Evolutionary conservation across 2,329 filamentous ascomycete genomes (phyloP).

Genomic region (Alternaria panax): DNA sequence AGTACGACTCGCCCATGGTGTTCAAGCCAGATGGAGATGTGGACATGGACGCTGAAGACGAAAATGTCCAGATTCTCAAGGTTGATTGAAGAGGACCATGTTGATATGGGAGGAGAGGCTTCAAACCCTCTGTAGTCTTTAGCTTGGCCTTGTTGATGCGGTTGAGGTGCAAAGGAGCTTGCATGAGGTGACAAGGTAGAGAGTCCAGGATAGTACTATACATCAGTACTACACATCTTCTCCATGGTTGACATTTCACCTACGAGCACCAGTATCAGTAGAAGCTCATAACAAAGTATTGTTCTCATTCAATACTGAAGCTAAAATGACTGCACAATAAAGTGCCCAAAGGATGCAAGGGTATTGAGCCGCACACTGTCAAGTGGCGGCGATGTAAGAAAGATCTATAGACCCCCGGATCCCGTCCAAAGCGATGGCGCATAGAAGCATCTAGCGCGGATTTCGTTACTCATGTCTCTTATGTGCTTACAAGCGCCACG

Average conservation of each 20-base stretch:
- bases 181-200: not conserved
- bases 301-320: not conserved
- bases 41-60: not conserved
- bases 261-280: not conserved
- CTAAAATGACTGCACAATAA: constrained; percentile 1
- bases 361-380: constrained; percentile 14
- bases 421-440: not conserved
- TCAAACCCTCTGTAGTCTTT: not conserved
- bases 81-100: not conserved
- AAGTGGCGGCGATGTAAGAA: constrained; percentile 7
- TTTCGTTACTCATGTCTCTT: not conserved
- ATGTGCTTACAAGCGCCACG: not conserved
- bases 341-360: constrained; percentile 16
- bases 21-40: not conserved
- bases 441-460: not conserved
- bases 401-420: constrained; percentile 17
- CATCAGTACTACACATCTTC: not conserved
- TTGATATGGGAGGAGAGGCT: not conserved
- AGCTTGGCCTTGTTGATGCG: not conserved
- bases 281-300: not conserved
- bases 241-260: not conserved
- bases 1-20: not conserved
- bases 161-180: not conserved
- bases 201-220: not conserved
- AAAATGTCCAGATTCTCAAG: not conserved